Evolutionary conservation across 2,329 filamentous ascomycete genomes (phyloP).

Genomic region (Nothomitra cinnamomea): DNA sequence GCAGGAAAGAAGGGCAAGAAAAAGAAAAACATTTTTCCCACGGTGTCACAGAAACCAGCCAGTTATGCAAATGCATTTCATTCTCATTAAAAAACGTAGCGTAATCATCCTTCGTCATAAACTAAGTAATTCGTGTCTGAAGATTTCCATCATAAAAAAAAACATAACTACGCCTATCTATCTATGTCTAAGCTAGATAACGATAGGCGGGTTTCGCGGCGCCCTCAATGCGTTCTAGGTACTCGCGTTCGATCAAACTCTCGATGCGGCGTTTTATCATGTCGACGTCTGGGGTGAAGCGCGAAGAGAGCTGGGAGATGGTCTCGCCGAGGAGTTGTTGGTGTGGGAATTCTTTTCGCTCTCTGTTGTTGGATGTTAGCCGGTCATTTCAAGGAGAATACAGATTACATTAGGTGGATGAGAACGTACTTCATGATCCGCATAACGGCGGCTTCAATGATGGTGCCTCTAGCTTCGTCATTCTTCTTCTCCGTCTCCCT

Average conservation of each 20-base stretch:
- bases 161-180: too few species aligned
- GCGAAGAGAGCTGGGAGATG: conserved; percentile 46
- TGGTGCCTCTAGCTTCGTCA: conserved; percentile 46
- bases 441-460: conserved; percentile 61
- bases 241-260: conserved; percentile 58
- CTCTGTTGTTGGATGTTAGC: conserved; percentile 30
- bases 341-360: conserved; percentile 56
- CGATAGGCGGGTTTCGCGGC: conserved; percentile 43
- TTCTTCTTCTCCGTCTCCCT: conserved; percentile 32
- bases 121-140: too few species aligned
- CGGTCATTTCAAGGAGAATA: conserved; percentile 6
- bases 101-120: too few species aligned
- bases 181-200: conserved; percentile 48
- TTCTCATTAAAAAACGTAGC: too few species aligned
- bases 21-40: too few species aligned
- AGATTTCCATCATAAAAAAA: too few species aligned
- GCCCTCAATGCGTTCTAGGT: conserved; percentile 59
- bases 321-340: conserved; percentile 55
- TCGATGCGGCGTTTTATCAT: conserved; percentile 75
- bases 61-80: too few species aligned
- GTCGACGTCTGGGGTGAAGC: conserved; percentile 59
- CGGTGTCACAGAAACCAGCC: too few species aligned
- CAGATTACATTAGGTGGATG: background rate
- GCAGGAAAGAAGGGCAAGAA: too few species aligned
- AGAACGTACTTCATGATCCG: conserved; percentile 70